Percentiles rank a stretch among this genome's conserved stretches.
phyloP scores from a whole-genome alignment of 2,329 filamentous ascomycete species.

The Colletotrichum lindemuthianum region DNA sequence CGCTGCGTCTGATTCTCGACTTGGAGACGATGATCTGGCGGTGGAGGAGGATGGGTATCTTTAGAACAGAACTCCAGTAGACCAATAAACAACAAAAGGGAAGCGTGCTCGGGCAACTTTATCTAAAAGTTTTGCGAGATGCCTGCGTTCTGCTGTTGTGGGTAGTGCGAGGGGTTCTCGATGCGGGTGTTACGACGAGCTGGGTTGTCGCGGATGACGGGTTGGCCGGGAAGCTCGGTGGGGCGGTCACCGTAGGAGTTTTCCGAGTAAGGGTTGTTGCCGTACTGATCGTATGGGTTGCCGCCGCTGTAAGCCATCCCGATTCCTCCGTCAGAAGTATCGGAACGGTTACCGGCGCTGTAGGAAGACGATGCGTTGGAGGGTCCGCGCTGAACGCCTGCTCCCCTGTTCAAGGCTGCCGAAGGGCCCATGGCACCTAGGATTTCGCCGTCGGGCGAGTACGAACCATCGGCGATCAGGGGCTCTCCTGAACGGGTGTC shows the following conservation, averaged over 20 bases:
- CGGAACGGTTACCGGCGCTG: slow-evolving; percentile 81
- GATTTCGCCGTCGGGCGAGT: slow-evolving; percentile 79
- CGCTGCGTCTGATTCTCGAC: slow-evolving; percentile 19
- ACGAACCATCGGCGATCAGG: slow-evolving; percentile 62
- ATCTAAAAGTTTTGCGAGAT: slow-evolving; percentile 95
- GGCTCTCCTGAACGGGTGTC: slow-evolving; percentile 77
- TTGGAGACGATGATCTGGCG: slow-evolving; percentile 12
- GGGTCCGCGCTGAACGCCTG: slow-evolving; percentile 84
- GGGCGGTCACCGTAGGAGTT: slow-evolving; percentile 51
- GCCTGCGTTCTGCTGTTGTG: slow-evolving; percentile 91
- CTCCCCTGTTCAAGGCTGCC: slow-evolving; percentile 70
- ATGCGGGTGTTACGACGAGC: slow-evolving; percentile 94
- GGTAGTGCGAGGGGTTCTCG: slow-evolving; percentile 88
- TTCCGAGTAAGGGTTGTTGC: slow-evolving; percentile 66
- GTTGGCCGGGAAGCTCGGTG: slow-evolving; percentile 65
- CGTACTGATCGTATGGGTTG: slow-evolving; percentile 67
- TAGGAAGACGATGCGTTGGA: slow-evolving; percentile 98
- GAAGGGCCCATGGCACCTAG: slow-evolving; percentile 84
- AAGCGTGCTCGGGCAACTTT: neutral
- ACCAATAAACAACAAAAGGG: slow-evolving; percentile 19
- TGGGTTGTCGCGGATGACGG: slow-evolving; percentile 92
- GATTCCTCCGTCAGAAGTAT: slow-evolving; percentile 66
- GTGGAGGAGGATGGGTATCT: slow-evolving; percentile 33
- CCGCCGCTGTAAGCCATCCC: slow-evolving; percentile 55
- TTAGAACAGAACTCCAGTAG: slow-evolving; percentile 29